Conservation (phyloP, 805 yeast species). For the Dipodascus albidus region DNA sequence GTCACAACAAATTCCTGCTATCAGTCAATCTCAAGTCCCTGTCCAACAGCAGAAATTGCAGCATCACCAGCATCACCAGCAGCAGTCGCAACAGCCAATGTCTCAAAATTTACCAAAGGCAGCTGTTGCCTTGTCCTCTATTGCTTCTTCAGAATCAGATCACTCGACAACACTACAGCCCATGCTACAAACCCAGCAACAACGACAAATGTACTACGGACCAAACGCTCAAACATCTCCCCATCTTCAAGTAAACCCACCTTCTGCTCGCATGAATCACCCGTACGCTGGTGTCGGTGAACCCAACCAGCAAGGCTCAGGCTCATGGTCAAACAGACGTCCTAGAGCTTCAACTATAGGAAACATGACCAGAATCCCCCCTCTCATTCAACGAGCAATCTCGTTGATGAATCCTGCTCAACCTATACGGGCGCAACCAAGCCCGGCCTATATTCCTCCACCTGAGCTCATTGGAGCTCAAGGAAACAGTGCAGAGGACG, state of each 20-base stretch:
- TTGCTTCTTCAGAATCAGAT: not conserved
- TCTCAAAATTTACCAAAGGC: not conserved
- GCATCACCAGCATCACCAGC: conserved; percentile 7
- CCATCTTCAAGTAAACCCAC: conserved; percentile 3
- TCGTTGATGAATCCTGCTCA: conserved; percentile 29
- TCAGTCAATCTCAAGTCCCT: not conserved
- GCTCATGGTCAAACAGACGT: conserved; percentile 13
- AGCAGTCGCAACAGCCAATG: conserved; percentile 5
- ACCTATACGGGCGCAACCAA: conserved; percentile 27
- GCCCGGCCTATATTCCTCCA: conserved; percentile 32
- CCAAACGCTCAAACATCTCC: conserved; percentile 7
- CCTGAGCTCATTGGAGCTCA: conserved; percentile 19
- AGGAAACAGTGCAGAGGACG: conserved; percentile 5
- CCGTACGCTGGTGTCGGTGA: conserved; percentile 3
- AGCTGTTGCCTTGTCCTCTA: not conserved
- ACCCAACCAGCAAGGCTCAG: not conserved
- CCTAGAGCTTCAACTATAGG: conserved; percentile 31
- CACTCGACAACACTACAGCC: conserved; percentile 7
- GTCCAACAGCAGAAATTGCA: conserved; percentile 11
- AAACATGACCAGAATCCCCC: conserved; percentile 28
- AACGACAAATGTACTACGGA: conserved; percentile 5
- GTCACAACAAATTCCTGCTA: not conserved
- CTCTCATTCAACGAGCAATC: conserved; percentile 30
- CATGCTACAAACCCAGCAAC: conserved; percentile 9
- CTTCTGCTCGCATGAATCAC: conserved; percentile 4